A percentile compares a stretch with the other conserved stretches of the same genome.
These are phyloP conservation scores for Grosmannia huntii DNA, from an alignment of 2,329 filamentous ascomycete species.

Conservation along the genomic window DNA sequence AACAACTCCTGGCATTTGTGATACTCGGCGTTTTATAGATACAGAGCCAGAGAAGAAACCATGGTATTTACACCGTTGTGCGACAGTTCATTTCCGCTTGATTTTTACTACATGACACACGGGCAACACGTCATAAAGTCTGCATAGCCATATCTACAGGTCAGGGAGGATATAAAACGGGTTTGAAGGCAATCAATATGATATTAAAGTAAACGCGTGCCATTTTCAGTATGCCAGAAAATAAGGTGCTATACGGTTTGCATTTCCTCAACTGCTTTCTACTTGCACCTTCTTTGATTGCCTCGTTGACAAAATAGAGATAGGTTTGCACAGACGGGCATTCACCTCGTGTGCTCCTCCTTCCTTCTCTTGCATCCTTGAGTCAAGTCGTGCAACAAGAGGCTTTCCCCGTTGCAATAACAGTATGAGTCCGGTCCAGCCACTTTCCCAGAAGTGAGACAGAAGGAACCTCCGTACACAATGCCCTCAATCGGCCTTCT, in stretches of 20 bases:
- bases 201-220: too few species aligned
- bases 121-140: background rate
- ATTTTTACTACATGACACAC: background rate
- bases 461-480: background rate
- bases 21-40: background rate
- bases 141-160: too few species aligned
- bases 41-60: background rate
- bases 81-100: background rate
- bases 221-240: too few species aligned
- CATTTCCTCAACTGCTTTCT: background rate
- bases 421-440: background rate
- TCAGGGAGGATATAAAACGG: too few species aligned
- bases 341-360: background rate
- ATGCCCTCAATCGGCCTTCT: slow-evolving; percentile 12
- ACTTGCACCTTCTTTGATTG: background rate
- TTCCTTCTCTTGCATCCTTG: background rate
- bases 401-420: background rate
- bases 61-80: background rate
- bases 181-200: too few species aligned
- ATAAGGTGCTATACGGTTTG: too few species aligned
- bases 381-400: background rate
- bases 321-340: background rate
- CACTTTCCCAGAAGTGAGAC: background rate
- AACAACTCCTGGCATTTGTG: background rate
- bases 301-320: background rate